phyloP scores from a whole-genome alignment of 2,329 filamentous ascomycete genomes.

The Allantophomopsis cytisporea region DNA sequence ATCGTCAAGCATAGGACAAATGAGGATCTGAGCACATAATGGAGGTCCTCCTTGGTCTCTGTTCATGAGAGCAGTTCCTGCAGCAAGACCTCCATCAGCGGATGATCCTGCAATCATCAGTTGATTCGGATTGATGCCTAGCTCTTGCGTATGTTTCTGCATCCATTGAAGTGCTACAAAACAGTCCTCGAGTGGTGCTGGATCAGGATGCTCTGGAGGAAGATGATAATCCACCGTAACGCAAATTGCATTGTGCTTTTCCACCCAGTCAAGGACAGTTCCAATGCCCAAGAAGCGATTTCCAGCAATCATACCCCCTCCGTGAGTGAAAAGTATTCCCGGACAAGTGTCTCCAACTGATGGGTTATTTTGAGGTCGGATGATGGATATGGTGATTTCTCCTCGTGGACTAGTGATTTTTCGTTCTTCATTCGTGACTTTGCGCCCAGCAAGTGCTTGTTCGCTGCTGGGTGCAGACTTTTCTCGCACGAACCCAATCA shows the following conservation, averaged over 20 bases:
- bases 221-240: constrained; percentile 19
- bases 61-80: constrained; percentile 34
- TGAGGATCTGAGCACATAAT: constrained; percentile 23
- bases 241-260: background rate
- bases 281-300: background rate
- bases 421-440: background rate
- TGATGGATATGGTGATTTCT: background rate
- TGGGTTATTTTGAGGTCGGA: background rate
- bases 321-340: background rate
- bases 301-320: background rate
- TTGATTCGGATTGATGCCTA: constrained; percentile 29
- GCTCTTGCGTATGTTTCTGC: background rate
- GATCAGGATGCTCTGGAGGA: constrained; percentile 41
- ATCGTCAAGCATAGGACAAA: constrained; percentile 29
- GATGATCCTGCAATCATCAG: constrained; percentile 41
- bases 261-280: background rate
- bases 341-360: background rate
- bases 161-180: constrained; percentile 40
- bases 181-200: constrained; percentile 40
- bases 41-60: constrained; percentile 20
- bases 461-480: too few relatives aligned
- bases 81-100: constrained; percentile 42
- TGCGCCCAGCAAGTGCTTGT: too few relatives aligned
- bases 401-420: background rate
- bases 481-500: too few relatives aligned